Evolutionary conservation across 345 rosid genomes (phyloP).

Genomic region (Stellera chamaejasme): DNA sequence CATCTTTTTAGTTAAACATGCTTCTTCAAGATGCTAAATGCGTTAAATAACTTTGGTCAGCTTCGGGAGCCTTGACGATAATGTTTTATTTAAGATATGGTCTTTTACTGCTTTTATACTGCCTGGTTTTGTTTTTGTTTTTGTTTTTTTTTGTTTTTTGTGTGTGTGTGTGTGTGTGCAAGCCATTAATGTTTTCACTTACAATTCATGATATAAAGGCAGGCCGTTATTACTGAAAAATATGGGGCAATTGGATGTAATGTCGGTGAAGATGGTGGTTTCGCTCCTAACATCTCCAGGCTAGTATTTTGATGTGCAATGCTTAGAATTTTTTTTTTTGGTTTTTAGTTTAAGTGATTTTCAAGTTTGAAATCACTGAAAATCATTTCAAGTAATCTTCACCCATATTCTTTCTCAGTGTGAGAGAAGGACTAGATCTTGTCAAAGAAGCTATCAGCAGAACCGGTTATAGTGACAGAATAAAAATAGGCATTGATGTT

Average conservation of each 20-base stretch:
- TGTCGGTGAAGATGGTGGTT: constrained; percentile 94
- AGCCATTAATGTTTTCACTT: no score
- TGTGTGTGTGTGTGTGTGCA: no score
- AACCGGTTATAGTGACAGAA: constrained; percentile 72
- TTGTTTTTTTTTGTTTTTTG: no score
- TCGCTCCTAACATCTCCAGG: constrained; percentile 91
- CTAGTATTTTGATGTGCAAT: constrained; percentile 19
- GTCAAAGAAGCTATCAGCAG: constrained; percentile 89
- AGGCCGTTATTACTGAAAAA: constrained; percentile 90
- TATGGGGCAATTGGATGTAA: constrained; percentile 68
- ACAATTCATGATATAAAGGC: constrained; percentile 17
- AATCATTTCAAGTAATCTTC: constrained; percentile 8
- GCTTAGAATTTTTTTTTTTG: constrained; percentile 14
- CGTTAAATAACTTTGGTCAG: no score
- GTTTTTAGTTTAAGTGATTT: background rate
- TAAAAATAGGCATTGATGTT: constrained; percentile 86
- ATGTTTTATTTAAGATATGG: no score
- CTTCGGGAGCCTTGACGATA: no score
- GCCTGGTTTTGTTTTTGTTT: no score
- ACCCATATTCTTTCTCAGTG: constrained; percentile 35
- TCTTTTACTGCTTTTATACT: no score
- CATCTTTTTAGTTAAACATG: no score
- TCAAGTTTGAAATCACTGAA: constrained; percentile 1
- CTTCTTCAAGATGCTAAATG: no score
- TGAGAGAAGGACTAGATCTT: constrained; percentile 85